phyloP scores from a whole-genome alignment of 1,139 yeast genomes.

The Diutina siamensis region DNA sequence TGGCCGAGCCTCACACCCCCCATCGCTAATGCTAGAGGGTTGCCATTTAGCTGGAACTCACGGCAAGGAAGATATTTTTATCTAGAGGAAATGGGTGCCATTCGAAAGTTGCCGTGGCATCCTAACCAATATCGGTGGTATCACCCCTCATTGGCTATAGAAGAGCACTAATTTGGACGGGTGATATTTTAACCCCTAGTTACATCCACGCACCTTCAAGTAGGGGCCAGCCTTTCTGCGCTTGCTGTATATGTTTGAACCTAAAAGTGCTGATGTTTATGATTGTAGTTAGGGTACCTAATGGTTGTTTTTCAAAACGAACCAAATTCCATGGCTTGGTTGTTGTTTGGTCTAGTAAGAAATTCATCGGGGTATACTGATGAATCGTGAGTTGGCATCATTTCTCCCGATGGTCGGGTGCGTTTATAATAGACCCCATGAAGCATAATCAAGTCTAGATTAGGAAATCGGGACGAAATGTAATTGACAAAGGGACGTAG shows the following conservation, averaged over 20 bases:
- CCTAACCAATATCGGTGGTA: too few species aligned
- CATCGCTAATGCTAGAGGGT: too few species aligned
- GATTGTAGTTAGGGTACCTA: not conserved
- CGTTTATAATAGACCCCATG: conserved; percentile 24
- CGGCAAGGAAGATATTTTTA: too few species aligned
- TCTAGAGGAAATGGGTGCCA: too few species aligned
- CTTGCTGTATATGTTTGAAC: not conserved
- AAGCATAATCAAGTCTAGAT: conserved; percentile 22
- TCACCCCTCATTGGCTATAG: too few species aligned
- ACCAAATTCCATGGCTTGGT: too few species aligned
- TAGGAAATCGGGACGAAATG: conserved; percentile 15
- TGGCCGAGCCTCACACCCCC: too few species aligned
- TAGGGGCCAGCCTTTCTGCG: not conserved
- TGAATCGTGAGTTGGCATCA: not conserved
- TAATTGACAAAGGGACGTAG: conserved; percentile 21
- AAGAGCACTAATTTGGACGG: too few species aligned
- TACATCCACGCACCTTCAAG: not conserved
- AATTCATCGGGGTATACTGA: not conserved
- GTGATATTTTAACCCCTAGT: too few species aligned
- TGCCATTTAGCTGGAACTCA: too few species aligned
- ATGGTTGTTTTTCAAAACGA: not conserved
- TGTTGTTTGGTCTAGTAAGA: too few species aligned
- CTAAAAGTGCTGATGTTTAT: not conserved
- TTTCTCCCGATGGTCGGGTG: not conserved
- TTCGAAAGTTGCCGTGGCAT: too few species aligned